phyloP scores from a whole-genome alignment of 1,139 yeast genomes.

The Schwanniomyces etchellsii region DNA sequence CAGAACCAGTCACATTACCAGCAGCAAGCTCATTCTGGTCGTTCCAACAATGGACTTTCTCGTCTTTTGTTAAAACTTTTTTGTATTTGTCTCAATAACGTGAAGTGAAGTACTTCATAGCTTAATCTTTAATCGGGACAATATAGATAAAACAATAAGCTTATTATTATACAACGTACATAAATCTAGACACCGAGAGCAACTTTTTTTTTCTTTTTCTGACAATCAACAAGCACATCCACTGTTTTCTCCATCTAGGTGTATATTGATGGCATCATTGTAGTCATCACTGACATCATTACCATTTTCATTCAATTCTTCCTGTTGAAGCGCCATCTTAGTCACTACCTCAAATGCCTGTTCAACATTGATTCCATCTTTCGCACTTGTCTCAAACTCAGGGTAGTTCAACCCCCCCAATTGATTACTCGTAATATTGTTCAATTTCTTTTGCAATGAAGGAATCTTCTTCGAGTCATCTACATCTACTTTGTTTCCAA shows the following conservation, averaged over 20 bases:
- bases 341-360: slow-evolving; percentile 96
- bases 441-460: slow-evolving; percentile 72
- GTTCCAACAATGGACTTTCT: slow-evolving; percentile 11
- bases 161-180: too few relatives aligned
- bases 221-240: slow-evolving; percentile 79
- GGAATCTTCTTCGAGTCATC: slow-evolving; percentile 88
- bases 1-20: slow-evolving; percentile 12
- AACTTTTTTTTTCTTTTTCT: too few relatives aligned
- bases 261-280: slow-evolving; percentile 93
- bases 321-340: slow-evolving; percentile 87
- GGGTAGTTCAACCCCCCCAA: slow-evolving; percentile 79
- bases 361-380: slow-evolving; percentile 90
- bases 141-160: too few relatives aligned
- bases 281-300: slow-evolving; percentile 72
- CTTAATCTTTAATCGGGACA: too few relatives aligned
- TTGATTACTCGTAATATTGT: slow-evolving; percentile 71
- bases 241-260: slow-evolving; percentile 73
- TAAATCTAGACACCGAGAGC: too few relatives aligned
- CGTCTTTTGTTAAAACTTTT: slow-evolving; percentile 26
- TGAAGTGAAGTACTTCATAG: slow-evolving; percentile 8
- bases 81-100: slow-evolving; percentile 24
- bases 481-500: slow-evolving; percentile 92
- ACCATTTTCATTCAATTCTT: slow-evolving; percentile 82
- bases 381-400: slow-evolving; percentile 90
- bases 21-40: slow-evolving; percentile 10